Conservation (phyloP, 1,284 basidiomycete genomes). For the Gomphus sp. region DNA sequence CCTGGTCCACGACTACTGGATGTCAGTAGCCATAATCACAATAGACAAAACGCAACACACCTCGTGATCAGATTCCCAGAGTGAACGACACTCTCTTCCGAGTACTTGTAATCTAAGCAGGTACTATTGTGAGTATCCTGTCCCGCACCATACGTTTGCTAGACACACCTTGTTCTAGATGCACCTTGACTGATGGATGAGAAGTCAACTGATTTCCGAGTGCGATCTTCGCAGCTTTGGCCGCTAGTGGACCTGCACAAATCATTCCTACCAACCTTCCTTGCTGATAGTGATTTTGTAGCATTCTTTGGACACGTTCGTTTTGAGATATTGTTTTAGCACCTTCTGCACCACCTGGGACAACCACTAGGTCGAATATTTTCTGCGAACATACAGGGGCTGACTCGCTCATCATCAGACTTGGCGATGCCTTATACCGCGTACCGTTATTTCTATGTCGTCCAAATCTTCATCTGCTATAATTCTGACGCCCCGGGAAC, state of each 20-base stretch:
- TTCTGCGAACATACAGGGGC: constrained; percentile 32
- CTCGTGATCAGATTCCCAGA: constrained; percentile 72
- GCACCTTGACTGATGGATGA: constrained; percentile 65
- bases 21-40: neutral
- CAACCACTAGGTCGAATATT: constrained; percentile 57
- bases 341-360: constrained; percentile 78
- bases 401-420: neutral
- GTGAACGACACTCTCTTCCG: constrained; percentile 69
- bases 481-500: constrained; percentile 70
- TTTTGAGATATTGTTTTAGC: constrained; percentile 64
- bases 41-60: constrained; percentile 26
- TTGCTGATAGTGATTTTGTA: constrained; percentile 49
- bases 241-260: constrained; percentile 68
- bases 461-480: constrained; percentile 54
- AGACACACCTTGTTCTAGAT: constrained; percentile 47
- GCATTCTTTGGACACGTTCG: constrained; percentile 51
- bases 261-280: constrained; percentile 74
- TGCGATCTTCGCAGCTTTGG: constrained; percentile 54
- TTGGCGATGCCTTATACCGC: neutral
- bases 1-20: constrained; percentile 68
- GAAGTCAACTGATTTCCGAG: constrained; percentile 60
- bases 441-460: constrained; percentile 18
- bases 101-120: constrained; percentile 61
- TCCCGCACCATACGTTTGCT: neutral
- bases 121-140: neutral